Conservation (phyloP, 2,329 filamentous ascomycete species). For the Trichoderma afroharzianum region DNA sequence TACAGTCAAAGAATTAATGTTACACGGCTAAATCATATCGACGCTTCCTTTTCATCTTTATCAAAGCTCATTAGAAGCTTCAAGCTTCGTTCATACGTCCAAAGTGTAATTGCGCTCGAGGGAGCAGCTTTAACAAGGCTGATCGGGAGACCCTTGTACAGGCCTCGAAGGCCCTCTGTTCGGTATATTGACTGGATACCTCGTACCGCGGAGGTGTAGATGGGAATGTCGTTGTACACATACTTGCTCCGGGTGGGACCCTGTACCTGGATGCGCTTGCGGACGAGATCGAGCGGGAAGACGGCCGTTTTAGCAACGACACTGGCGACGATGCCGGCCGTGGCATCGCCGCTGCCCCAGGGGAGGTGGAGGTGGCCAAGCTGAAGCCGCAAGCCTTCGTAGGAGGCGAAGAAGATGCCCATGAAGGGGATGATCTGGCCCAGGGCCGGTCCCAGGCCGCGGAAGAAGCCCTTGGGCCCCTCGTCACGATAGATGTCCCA, state of each 20-base stretch:
- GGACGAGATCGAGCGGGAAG: constrained; percentile 87
- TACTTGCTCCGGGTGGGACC: constrained; percentile 78
- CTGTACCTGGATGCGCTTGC: constrained; percentile 93
- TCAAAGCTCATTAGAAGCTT: constrained; percentile 49
- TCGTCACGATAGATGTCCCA: constrained; percentile 71
- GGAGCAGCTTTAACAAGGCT: constrained; percentile 91
- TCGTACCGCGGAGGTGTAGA: constrained; percentile 65
- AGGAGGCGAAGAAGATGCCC: constrained; percentile 91
- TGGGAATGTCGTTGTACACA: constrained; percentile 82
- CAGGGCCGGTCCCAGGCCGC: constrained; percentile 75
- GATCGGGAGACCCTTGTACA: constrained; percentile 86
- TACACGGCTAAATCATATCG: constrained; percentile 19
- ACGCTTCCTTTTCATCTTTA: constrained; percentile 28
- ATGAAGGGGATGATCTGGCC: constrained; percentile 93
- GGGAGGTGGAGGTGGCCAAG: constrained; percentile 56
- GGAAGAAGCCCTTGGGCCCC: constrained; percentile 78
- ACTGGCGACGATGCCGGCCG: constrained; percentile 75
- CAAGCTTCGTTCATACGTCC: constrained; percentile 83
- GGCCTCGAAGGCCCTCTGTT: constrained; percentile 70
- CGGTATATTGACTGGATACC: constrained; percentile 66
- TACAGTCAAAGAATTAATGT: not conserved
- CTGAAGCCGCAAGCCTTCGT: constrained; percentile 69
- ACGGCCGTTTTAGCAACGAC: constrained; percentile 82
- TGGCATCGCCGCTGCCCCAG: constrained; percentile 76
- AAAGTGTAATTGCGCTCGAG: constrained; percentile 88